Evolutionary conservation across 768 basidiomycete species (phyloP).

Genomic region (Boletus tomentosulus): DNA sequence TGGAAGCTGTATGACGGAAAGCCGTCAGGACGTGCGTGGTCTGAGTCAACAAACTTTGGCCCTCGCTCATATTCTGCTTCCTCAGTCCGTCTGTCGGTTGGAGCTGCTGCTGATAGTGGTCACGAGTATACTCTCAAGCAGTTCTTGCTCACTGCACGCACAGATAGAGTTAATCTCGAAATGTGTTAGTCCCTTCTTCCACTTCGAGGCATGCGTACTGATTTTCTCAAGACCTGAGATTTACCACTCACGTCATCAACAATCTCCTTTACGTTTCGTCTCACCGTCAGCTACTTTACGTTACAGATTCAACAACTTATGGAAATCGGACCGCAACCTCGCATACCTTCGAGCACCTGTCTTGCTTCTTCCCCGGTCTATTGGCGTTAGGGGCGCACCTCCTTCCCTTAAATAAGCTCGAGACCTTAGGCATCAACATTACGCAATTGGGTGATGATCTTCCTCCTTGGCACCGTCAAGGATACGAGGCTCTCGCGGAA

Average conservation of each 20-base stretch:
- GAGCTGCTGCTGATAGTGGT: constrained; percentile 65
- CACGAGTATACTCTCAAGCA: constrained; percentile 79
- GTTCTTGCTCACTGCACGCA: constrained; percentile 60
- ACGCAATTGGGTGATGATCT: constrained; percentile 32
- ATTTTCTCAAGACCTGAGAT: constrained; percentile 47
- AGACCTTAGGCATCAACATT: constrained; percentile 44
- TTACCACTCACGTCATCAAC: constrained; percentile 58
- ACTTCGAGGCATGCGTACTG: background rate
- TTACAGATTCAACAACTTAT: constrained; percentile 46
- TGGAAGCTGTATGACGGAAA: constrained; percentile 51
- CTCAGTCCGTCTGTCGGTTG: constrained; percentile 50
- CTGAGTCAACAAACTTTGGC: background rate
- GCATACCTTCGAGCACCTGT: constrained; percentile 65
- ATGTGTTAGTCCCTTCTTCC: constrained; percentile 49
- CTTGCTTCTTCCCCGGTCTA: constrained; percentile 75
- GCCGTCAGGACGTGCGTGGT: constrained; percentile 45
- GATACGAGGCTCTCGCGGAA: constrained; percentile 37
- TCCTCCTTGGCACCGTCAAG: constrained; percentile 19
- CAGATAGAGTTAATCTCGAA: constrained; percentile 55
- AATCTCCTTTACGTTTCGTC: constrained; percentile 67
- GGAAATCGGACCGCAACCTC: constrained; percentile 34
- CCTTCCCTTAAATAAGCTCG: constrained; percentile 53
- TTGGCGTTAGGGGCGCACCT: constrained; percentile 67
- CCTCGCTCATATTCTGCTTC: constrained; percentile 1
- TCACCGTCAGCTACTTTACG: constrained; percentile 61